Evolutionary conservation across 2,329 filamentous ascomycete species (phyloP), one percentile per base, ranked within the genome.

Genomic region (Fusarium succisae): DNA sequence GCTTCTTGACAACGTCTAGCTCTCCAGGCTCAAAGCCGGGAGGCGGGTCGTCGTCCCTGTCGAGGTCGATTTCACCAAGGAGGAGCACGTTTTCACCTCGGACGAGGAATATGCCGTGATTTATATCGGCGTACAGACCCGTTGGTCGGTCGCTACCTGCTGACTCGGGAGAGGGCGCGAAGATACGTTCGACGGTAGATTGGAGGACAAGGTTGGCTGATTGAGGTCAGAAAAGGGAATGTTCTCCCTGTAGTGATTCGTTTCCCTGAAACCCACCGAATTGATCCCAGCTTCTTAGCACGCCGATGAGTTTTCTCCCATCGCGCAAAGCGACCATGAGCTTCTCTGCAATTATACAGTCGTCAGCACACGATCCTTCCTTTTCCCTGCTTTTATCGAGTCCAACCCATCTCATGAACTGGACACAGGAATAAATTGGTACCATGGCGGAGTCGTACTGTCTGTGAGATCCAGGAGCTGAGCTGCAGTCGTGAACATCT

Each of bases 401-500:
- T 41, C 54, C 57, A 45, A 44, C 43, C 58, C 50, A 32, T 63
- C 55, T 66, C 53, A 68, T 56, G 38, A 53, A 53, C 55, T 28
- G 35, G 50, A 55, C 50, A 28, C 54, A 64, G 47, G 57, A 68
- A 74, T 64, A 26, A 62, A 68, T 44, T 66, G 57, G 32, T 55
- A 56, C 50, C 38, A 69, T 55, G 64, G 68, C 66, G 79, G 63
- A 58, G 54, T 79, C 93, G 87, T 91, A 98, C 96, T 99, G 86
- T 99, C 96, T 78, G 96, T 98, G 79, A 99, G 88, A 82, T 99
- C 96, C 67, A 99, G 87, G 67, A 99, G 87, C 86, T 98, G 96
- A 62, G 96, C 95, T 38, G 96, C 96, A 38, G 96, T 99, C 24
- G 96, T 97, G 85, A 99, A 99, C 93, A 98, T 98, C 86, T 99